These are phyloP conservation scores for Thalassiosira profunda DNA, from an alignment of 108 stramenopile genomes.

Conservation along the genomic window DNA sequence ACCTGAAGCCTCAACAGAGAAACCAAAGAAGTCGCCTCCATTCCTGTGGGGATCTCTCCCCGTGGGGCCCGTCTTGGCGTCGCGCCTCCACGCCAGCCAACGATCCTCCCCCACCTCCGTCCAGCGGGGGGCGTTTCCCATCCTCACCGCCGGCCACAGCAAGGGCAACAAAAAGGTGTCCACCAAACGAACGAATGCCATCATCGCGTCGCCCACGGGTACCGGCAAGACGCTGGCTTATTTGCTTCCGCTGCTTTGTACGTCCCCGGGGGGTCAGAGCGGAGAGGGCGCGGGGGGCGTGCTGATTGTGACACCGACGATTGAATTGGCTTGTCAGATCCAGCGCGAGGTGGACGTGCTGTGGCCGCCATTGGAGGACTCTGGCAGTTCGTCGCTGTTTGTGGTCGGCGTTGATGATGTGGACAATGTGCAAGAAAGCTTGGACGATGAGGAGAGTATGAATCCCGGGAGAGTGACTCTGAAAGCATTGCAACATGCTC, in stretches of 20 bases:
- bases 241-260: constrained; percentile 64
- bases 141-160: constrained; percentile 27
- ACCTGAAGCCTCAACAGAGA: too few relatives aligned
- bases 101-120: constrained; percentile 61
- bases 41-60: constrained; percentile 69
- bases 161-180: constrained; percentile 6
- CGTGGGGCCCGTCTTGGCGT: constrained; percentile 62
- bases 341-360: constrained; percentile 61
- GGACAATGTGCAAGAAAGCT: neutral
- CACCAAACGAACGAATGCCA: constrained; percentile 53
- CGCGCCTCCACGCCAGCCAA: constrained; percentile 29
- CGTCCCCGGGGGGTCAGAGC: constrained; percentile 36
- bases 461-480: constrained; percentile 10
- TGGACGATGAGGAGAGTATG: too few relatives aligned
- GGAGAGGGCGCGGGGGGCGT: constrained; percentile 38
- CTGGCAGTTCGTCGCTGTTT: constrained; percentile 20
- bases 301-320: constrained; percentile 74
- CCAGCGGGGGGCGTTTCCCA: constrained; percentile 53
- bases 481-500: constrained; percentile 14
- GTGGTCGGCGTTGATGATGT: constrained; percentile 32
- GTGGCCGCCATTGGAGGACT: constrained; percentile 29
- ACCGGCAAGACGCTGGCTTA: constrained; percentile 81
- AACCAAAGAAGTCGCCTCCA: constrained; percentile 2
- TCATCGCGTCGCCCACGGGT: constrained; percentile 79
- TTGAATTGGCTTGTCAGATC: constrained; percentile 70